These are phyloP conservation scores for Penicillium thymicola DNA, from an alignment of 2,329 filamentous ascomycete genomes.

Conservation along the genomic window DNA sequence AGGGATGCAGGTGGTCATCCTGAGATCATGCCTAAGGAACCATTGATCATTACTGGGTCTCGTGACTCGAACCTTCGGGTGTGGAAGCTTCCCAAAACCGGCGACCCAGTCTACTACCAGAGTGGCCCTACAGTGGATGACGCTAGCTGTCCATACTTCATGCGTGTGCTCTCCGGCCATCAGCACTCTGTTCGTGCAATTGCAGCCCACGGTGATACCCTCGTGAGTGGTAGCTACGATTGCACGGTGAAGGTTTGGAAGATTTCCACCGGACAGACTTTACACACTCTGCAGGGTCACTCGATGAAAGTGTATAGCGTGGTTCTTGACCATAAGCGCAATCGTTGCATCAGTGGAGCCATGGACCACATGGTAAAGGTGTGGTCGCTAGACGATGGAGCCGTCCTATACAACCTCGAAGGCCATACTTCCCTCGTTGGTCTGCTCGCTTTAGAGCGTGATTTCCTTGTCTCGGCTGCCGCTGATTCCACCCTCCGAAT, in stretches of 20 bases:
- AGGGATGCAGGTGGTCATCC: conserved; percentile 66
- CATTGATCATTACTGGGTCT: conserved; percentile 94
- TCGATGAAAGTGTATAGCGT: conserved; percentile 95
- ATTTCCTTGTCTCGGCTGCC: conserved; percentile 88
- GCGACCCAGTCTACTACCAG: conserved; percentile 74
- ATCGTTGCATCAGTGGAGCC: conserved; percentile 93
- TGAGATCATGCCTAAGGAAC: conserved; percentile 89
- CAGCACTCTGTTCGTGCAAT: conserved; percentile 94
- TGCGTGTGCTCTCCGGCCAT: conserved; percentile 81
- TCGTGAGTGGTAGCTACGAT: conserved; percentile 98
- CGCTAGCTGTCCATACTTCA: conserved; percentile 88
- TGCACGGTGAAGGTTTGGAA: conserved; percentile 94
- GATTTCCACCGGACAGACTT: conserved; percentile 86
- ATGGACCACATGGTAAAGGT: conserved; percentile 99
- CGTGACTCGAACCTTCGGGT: conserved; percentile 90
- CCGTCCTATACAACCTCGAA: conserved; percentile 83
- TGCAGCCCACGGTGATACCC: conserved; percentile 86
- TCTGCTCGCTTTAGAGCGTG: conserved; percentile 81
- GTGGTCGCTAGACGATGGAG: conserved; percentile 86
- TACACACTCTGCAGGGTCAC: conserved; percentile 83
- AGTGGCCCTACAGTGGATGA: conserved; percentile 68
- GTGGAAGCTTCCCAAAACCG: conserved; percentile 84
- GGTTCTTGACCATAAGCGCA: conserved; percentile 84
- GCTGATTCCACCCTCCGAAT: conserved; percentile 93
- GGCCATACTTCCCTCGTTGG: conserved; percentile 91